Base-by-base conservation (phyloP, 441 rosid species). In the Kokia cookei region DNA sequence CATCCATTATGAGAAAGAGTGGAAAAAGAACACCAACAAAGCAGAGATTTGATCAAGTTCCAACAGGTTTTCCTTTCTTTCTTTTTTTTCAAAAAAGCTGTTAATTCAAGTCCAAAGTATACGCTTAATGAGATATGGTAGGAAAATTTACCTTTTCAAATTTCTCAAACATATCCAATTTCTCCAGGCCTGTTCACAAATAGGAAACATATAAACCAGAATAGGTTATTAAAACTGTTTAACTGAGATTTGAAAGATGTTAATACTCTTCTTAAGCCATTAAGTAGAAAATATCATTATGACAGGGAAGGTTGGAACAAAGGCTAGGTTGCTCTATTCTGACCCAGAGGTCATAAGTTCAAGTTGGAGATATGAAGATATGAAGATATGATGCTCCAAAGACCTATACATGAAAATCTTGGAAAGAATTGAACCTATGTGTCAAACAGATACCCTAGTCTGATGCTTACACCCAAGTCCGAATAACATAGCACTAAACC, bases 141-240 rank as follows among this genome's bases (percentile, higher is more conserved):
- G 37, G 32, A 54, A 63, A 17, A 3, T 71, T 79, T 77, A 81
- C 88, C 83, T 76, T 70, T 62, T 86, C 86, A 67, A 76, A 85
- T 77, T 78, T 78, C 78, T 84, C 90, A 60, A 86, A 73, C 58
- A 48, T 35, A 75, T 86, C 85, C 27, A 84, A 69, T 78, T 69
- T 79, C 69, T 67, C 32, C 61, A 83, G 24, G 68, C 77, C 88
- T 79, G 82, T 59, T 63, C 26, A 59, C 60, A 51, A 64, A 51
- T 27, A 50, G 54, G 26, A 27, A 48, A 15, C 22, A 9, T 27
- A 4, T 22, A n/a, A 67, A 47, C 57, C 58, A 26, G 24, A 26
- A 48, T 47, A 47, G 3, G 22, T 67, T 26, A 26, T 22, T 65
- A 37, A 63, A 37, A 63, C 27, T 63, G 26, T 37, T 37, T 1